These are phyloP conservation scores for Clarireedia hainanense DNA, from an alignment of 2,329 filamentous ascomycete species.

Conservation along the genomic window DNA sequence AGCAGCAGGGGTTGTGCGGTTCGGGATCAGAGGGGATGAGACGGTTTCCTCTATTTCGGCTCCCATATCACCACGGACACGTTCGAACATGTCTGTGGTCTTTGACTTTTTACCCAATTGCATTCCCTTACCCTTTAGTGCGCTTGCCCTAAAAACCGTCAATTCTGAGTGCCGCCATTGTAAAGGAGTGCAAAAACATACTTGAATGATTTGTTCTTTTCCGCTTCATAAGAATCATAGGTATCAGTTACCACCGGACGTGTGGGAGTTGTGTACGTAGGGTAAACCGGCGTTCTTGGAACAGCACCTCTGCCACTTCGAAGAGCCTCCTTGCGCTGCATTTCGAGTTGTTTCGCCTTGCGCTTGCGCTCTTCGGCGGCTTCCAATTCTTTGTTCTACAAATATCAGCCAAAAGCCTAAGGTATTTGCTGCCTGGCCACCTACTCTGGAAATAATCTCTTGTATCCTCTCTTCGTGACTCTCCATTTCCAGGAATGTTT, in stretches of 20 bases:
- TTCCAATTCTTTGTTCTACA: slow-evolving; percentile 94
- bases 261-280: slow-evolving; percentile 76
- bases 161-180: slow-evolving; percentile 22
- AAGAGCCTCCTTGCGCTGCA: slow-evolving; percentile 95
- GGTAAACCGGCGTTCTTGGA: slow-evolving; percentile 74
- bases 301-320: slow-evolving; percentile 60
- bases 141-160: slow-evolving; percentile 39
- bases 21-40: slow-evolving; percentile 55
- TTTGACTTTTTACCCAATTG: slow-evolving; percentile 98
- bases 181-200: slow-evolving; percentile 35
- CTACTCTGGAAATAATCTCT: slow-evolving; percentile 87
- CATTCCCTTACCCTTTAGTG: slow-evolving; percentile 93
- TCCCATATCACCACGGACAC: slow-evolving; percentile 87
- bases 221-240: slow-evolving; percentile 91
- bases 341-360: slow-evolving; percentile 96
- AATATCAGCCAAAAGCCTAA: neutral
- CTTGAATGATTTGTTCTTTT: slow-evolving; percentile 93
- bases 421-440: slow-evolving; percentile 18
- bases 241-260: slow-evolving; percentile 69
- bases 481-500: slow-evolving; percentile 99
- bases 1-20: slow-evolving; percentile 39
- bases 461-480: slow-evolving; percentile 98
- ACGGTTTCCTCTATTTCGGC: slow-evolving; percentile 66
- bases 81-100: slow-evolving; percentile 94
- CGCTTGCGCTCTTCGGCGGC: slow-evolving; percentile 97